Base-by-base conservation (phyloP, 2,329 filamentous ascomycete genomes). In the Curvularia sp. region DNA sequence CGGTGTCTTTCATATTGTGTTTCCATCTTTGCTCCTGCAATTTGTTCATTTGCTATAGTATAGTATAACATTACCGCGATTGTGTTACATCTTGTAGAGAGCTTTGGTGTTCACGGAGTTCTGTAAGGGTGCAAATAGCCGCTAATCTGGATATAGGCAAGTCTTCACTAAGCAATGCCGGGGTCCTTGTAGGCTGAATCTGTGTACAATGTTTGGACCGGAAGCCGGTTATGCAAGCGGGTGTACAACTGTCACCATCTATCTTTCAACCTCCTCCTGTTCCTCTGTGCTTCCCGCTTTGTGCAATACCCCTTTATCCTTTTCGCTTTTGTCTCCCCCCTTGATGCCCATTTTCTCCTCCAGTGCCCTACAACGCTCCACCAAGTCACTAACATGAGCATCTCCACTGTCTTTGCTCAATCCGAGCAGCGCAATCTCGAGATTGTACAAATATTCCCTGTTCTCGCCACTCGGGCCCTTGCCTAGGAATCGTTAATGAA, bases 391-490 rank as follows among this genome's bases (percentile, higher is more conserved):
- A 52, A 99, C 84, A 81, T 99, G 94, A 61, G 84, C 84, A 80
- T 98, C 95, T 3, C 87, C 87, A 73, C 90, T 95, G 51, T 91
- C 91, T 2, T 85, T 80, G 61, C 91, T 89, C 65, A 98, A 79
- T 28, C 85, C 86, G 58, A 87, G 78, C 65, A 99, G 82, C 6
- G 92, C 91, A 56, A 81, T 80, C 73, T 97, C 91, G 42, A 99
- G 81, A 65, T 88, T 84, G 73, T 92, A 89, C 41, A 99, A 82
- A 78, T 99, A 99, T 72, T 98, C 94, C 58, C 84, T 87, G 77
- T 98, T 98, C 73, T 89, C 86, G 0, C 95, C 95, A 77, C 93
- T 97, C 23, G 93, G 91, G 0, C 95, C 95, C 49, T 55, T 58
- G 51, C 50, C 56, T 58, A 15, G 23, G 28, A 30, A 27, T 13